Evolutionary conservation across 352 stramenopile genomes (phyloP).

Genomic region (Blastocystis hominis): DNA sequence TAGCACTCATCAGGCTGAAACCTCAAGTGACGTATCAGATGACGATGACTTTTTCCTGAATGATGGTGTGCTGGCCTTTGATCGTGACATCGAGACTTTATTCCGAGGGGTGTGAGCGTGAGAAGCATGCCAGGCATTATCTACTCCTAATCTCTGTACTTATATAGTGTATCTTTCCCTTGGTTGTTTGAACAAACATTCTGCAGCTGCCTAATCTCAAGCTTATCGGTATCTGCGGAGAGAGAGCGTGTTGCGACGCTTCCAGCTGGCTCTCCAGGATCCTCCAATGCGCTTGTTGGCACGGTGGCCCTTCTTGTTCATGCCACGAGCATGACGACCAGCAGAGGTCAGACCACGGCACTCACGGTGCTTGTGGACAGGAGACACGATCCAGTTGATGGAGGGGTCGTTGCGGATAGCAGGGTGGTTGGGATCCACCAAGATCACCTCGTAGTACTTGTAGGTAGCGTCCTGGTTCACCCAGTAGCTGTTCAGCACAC

Average conservation of each 20-base stretch:
- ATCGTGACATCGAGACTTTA: not conserved
- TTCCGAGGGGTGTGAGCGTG: not conserved
- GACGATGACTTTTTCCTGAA: not conserved
- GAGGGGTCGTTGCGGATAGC: slow-evolving; percentile 93
- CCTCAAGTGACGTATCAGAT: not conserved
- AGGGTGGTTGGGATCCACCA: slow-evolving; percentile 92
- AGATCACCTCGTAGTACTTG: slow-evolving; percentile 99
- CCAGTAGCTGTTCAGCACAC: slow-evolving; percentile 99
- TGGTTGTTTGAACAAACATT: slow-evolving; percentile 37
- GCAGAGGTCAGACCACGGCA: slow-evolving; percentile 93
- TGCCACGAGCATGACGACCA: slow-evolving; percentile 85
- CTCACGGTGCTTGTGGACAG: slow-evolving; percentile 97
- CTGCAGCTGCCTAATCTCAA: not conserved
- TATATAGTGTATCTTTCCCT: not conserved
- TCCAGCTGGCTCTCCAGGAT: slow-evolving; percentile 90
- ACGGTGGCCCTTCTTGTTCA: slow-evolving; percentile 93
- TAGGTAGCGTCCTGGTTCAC: slow-evolving; percentile 99
- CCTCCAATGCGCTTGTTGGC: slow-evolving; percentile 96
- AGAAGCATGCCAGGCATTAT: not conserved
- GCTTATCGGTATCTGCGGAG: slow-evolving; percentile 80
- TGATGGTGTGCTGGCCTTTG: not conserved
- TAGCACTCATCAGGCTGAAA: not conserved
- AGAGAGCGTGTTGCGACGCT: slow-evolving; percentile 90
- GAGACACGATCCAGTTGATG: slow-evolving; percentile 99
- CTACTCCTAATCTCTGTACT: not conserved